Evolutionary conservation across 139 green algal species (phyloP).

Genomic region (Pleodorina starrii): DNA sequence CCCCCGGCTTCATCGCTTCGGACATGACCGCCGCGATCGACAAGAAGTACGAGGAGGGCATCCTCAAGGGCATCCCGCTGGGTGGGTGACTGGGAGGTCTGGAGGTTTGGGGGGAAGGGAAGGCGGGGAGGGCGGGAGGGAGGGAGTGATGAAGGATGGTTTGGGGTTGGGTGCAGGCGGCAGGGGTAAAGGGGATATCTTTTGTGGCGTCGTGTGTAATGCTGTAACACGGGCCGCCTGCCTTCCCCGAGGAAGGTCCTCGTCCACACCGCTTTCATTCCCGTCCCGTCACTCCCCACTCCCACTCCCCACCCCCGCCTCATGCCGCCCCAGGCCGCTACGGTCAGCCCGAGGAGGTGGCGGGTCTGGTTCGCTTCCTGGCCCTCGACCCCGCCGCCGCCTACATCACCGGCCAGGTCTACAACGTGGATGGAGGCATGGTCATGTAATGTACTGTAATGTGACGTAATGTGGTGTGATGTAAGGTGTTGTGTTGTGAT

Average conservation of each 20-base stretch:
- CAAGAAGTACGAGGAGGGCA: slow-evolving; percentile 92
- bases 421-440: slow-evolving; percentile 95
- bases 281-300: neutral
- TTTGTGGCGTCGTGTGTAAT: no score
- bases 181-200: no score
- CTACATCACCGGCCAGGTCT: slow-evolving; percentile 97
- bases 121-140: neutral
- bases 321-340: slow-evolving; percentile 78
- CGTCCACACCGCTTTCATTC: no score
- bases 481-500: no score
- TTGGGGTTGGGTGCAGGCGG: neutral
- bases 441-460: slow-evolving; percentile 80
- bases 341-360: slow-evolving; percentile 91
- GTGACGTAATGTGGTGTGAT: neutral
- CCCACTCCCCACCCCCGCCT: neutral
- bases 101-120: neutral
- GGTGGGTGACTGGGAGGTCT: slow-evolving; percentile 63
- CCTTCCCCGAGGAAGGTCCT: no score
- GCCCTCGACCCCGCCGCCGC: slow-evolving; percentile 91
- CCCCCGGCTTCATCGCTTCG: slow-evolving; percentile 92
- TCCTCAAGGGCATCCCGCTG: slow-evolving; percentile 89
- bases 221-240: no score
- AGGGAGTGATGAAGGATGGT: neutral
- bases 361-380: slow-evolving; percentile 91
- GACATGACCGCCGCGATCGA: slow-evolving; percentile 91